A percentile compares a stretch with the other conserved stretches of the same genome.
These are phyloP conservation scores for Ambrosia trifida DNA, from an alignment of 129 eudicot species.

Conservation along the genomic window DNA sequence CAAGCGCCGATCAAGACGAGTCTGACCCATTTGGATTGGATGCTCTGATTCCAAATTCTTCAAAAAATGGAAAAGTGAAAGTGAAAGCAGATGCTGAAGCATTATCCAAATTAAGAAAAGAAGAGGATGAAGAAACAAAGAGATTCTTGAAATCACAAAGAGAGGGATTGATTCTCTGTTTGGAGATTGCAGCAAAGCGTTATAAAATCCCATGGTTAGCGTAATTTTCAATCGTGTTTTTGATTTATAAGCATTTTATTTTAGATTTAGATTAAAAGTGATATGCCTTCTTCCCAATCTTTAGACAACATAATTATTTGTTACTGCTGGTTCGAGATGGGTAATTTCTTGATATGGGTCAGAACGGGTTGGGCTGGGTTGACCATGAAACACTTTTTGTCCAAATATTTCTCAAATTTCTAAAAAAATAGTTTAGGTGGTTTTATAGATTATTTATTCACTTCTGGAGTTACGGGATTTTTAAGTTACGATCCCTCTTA, in stretches of 20 bases:
- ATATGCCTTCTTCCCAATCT: not conserved
- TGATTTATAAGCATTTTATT: not conserved
- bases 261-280: not conserved
- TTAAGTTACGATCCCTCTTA: not conserved
- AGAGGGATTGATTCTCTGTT: constrained; percentile 75
- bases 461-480: not conserved
- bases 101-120: constrained; percentile 37
- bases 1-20: constrained; percentile 45
- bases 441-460: not conserved
- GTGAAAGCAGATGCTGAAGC: constrained; percentile 44
- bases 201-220: constrained; percentile 88
- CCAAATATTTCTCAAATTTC: not conserved
- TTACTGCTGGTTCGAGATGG: not conserved
- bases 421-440: not conserved
- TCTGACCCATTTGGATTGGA: constrained; percentile 93
- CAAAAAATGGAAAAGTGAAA: constrained; percentile 51
- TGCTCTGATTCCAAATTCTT: constrained; percentile 56
- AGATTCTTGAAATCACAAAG: constrained; percentile 74
- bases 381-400: not conserved
- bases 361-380: not conserved
- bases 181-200: constrained; percentile 90
- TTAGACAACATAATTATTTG: not conserved
- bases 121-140: constrained; percentile 66
- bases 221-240: constrained; percentile 1
- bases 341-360: not conserved